Base-by-base conservation (phyloP, 768 basidiomycete genomes). In the Tubosaeta brunneosetosa region DNA sequence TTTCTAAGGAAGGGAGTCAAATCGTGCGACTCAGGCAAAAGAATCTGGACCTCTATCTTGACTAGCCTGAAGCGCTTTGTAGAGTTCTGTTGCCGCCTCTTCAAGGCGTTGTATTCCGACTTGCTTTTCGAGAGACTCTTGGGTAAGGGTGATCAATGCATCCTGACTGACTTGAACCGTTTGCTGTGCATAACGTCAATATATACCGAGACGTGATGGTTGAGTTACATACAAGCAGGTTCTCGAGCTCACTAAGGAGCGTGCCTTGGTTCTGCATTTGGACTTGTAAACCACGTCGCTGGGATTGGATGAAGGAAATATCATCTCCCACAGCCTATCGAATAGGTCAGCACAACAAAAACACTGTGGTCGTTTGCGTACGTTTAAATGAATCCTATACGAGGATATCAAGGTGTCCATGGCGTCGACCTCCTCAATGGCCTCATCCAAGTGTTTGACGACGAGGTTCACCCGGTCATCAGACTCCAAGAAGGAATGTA, bases 341-440 rank as follows among this genome's bases (percentile, higher is more conserved):
- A 34, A 43, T 27, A 17, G 25, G 29, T 66, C 43, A 69, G 63
- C 38, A 55, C 34, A 33, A 29, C 16, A 14, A 1, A 34, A 32
- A 26, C 26, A 4, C 47, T n/a, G 52, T 36, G 25, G 44, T 41
- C 51, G 33, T 47, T 38, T 44, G 66, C 88, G 61, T 57, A 93
- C 97, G 66, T 97, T 95, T 36, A 99, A 72, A 68, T 98, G 94
- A 52, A 97, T 94, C 70, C 94, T 95, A 74, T 98, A 98, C 0
- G 94, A 87, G 0, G 90, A 89, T 46, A 99, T 80, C 43, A 90
- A 78, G 49, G 84, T 81, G 59, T 97, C 94, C 82, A 97, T 88
- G 51, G 79, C 84, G 64, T 97, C 94, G 38, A 98, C 76, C 69
- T 97, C 94, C 8, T 78, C 72, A 32, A 98, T 71, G 4, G 94